Evolutionary conservation across 371 early-diverging fungal species (phyloP).

Genomic region (Rozella allomycis): DNA sequence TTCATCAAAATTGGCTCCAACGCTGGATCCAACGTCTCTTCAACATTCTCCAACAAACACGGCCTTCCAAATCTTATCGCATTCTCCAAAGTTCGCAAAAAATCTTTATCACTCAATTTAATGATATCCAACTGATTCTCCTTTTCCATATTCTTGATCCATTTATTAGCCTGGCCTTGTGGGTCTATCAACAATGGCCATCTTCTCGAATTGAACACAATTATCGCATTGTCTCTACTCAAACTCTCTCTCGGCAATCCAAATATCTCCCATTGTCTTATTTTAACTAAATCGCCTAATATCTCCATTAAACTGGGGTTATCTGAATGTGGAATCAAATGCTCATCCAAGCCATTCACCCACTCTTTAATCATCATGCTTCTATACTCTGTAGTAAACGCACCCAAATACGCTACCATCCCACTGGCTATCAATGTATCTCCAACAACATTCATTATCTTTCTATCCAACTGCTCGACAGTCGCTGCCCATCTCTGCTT

Average conservation of each 20-base stretch:
- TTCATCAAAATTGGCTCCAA: conserved; percentile 28
- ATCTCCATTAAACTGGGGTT: conserved; percentile 23
- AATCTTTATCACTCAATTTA: conserved; percentile 28
- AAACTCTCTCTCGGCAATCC: conserved; percentile 29
- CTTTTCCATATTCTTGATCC: conserved; percentile 36
- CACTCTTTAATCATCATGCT: conserved; percentile 17
- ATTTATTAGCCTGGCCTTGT: conserved; percentile 37
- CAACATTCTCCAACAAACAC: conserved; percentile 27
- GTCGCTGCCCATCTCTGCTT: conserved; percentile 28
- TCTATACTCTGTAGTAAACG: conserved; percentile 30
- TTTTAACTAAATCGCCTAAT: conserved; percentile 25
- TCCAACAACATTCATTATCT: conserved; percentile 25
- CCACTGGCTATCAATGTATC: conserved; percentile 25
- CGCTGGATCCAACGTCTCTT: conserved; percentile 29
- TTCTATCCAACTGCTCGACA: conserved; percentile 22
- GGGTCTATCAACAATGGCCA: conserved; percentile 39
- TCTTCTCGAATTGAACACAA: conserved; percentile 24
- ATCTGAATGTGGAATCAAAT: conserved; percentile 28
- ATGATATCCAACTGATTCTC: conserved; percentile 25
- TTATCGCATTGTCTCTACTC: conserved; percentile 29
- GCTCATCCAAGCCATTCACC: conserved; percentile 14
- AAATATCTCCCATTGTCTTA: conserved; percentile 20
- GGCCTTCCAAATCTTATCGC: conserved; percentile 35
- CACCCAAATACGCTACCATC: conserved; percentile 27
- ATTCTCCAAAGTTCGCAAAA: conserved; percentile 31